Base-by-base conservation (phyloP, 2,329 filamentous ascomycete genomes). In the Akanthomyces muscarius region DNA sequence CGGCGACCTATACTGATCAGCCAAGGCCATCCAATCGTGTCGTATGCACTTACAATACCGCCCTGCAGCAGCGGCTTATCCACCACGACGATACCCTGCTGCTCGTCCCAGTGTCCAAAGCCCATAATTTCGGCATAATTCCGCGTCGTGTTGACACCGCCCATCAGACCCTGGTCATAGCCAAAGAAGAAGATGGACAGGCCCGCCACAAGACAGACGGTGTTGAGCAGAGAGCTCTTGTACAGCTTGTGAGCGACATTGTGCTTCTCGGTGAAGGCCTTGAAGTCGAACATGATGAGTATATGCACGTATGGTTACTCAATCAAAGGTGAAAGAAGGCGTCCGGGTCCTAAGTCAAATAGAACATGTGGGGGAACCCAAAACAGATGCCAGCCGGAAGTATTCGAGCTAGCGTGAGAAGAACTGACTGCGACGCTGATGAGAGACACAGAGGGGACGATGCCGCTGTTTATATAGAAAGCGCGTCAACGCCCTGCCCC, bases 121-220 rank as follows among this genome's bases (percentile, higher is more conserved):
- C 80, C 80, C 86, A 90, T 89, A 11, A 84, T 75, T 44, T 84
- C 77, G 57, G 87, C 83, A 69, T 90, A 90, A 71, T 89, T 75
- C 56, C 81, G 81, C 45, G 86, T 80, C 53, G 84, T 86, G 73
- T 90, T 89, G 14, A 90, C 86, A 62, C 87, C 87, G 21, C 83
- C 83, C 85, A 81, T 87, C 66, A 82, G 73, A 51, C 80, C 82
- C 68, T 84, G 81, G 65, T 84, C 81, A 68, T 83, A 83, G 45
- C 81, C 87, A 68, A 89, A 89, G 78, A 89, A 89, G 72, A 89
- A 86, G 66, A 89, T 89, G 16, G 85, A 88, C 16, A 89, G 72
- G 1, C 80, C 86, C 1, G 87, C 86, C 16, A 89, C 76, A 54
- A 80, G 81, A 71, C 89, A 89, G 73, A 89, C 83, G 44, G 82